Conservation (phyloP, 192 early-diverging fungal species). For the Glomus cerebriforme region DNA sequence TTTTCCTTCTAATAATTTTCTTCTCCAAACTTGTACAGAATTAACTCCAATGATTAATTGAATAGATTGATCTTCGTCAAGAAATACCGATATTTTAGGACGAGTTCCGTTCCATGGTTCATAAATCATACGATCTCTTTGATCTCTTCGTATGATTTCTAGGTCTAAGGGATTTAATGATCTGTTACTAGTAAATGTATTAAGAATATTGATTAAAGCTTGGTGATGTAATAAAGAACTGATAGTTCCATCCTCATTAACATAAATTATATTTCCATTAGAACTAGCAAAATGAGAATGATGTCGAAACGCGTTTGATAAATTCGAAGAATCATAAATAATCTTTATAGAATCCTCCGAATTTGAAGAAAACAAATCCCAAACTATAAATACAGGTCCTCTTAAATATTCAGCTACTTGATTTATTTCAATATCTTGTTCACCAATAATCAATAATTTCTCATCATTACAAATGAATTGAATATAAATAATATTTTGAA, state of each 20-base stretch:
- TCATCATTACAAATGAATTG: constrained; percentile 23
- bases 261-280: neutral
- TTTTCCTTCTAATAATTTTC: neutral
- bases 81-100: neutral
- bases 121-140: neutral
- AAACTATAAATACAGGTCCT: neutral
- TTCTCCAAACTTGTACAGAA: constrained; percentile 8
- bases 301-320: neutral
- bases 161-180: neutral
- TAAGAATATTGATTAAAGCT: neutral
- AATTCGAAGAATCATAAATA: neutral
- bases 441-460: constrained; percentile 1
- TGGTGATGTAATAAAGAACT: neutral
- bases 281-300: neutral
- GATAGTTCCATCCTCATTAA: neutral
- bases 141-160: neutral
- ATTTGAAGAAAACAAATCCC: constrained; percentile 11
- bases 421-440: neutral
- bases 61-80: neutral
- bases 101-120: neutral
- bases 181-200: too few species aligned
- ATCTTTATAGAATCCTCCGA: neutral
- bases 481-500: neutral
- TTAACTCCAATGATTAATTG: constrained; percentile 16
- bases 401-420: too few species aligned